Conservation (phyloP, 345 rosid genomes). For the Syzygium oleosum region DNA sequence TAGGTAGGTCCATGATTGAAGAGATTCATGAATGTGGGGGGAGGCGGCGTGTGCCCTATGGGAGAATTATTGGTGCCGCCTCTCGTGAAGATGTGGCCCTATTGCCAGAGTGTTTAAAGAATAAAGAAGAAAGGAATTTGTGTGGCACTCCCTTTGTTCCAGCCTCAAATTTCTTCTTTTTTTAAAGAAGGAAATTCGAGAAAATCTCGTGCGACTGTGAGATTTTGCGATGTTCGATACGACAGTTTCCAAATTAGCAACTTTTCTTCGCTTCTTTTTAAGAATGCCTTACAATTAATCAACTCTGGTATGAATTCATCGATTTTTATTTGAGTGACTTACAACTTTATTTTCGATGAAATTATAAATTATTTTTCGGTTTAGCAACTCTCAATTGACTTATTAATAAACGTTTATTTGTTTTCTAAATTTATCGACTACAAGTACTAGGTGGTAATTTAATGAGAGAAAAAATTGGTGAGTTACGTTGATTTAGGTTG, state of each 20-base stretch:
- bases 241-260: background rate
- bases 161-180: background rate
- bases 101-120: background rate
- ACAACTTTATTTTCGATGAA: rapidly evolving
- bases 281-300: background rate
- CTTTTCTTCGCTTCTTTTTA: background rate
- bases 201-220: background rate
- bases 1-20: background rate
- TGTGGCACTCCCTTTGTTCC: background rate
- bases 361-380: background rate
- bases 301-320: background rate
- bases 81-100: background rate
- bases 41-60: background rate
- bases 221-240: background rate
- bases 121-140: background rate
- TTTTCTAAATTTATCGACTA: background rate
- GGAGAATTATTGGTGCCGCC: background rate
- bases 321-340: background rate
- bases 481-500: background rate
- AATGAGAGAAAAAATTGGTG: background rate
- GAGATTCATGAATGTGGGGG: background rate
- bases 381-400: background rate
- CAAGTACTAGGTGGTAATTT: background rate
- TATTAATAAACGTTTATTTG: background rate
- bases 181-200: background rate